Base-by-base conservation (phyloP, 148 eudicot genomes). In the Amaranthus hypochondriacus region DNA sequence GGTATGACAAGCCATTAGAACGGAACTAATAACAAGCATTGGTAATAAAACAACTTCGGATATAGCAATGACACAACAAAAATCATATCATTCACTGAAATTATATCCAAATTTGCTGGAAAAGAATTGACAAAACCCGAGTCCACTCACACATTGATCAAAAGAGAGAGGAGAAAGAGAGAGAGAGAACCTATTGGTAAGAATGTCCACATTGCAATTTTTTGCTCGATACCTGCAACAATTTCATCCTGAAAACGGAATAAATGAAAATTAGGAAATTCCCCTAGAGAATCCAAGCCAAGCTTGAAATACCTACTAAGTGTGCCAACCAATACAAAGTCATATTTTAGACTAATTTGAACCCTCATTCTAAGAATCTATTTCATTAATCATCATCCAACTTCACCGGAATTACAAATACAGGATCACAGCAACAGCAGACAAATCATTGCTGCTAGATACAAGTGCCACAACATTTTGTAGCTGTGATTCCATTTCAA, bases 151-250 rank as follows among this genome's bases (percentile, higher is more conserved):
- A 62, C 39, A 51, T 50, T 54, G 4, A 54, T 43, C 2, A 7
- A 4, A 43, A 28, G 14, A 51, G 18, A 56, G 46, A 53, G 39
- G 39, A 28, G 39, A 28, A 28, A 28, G 14, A 74, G 60, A 54
- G 72, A 54, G 72, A 54, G 62, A 68, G 65, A 76, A 87, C 97
- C 98, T 86, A 81, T 88, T 13, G 96, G 98, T 67, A 93, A 84
- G 80, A 93, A 93, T 52, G 94, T 93, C 98, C 98, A 93, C 13
- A 84, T 75, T 11, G 96, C 85, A 71, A 93, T 76, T 83, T 93
- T 93, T 44, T 93, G 97, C 83, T 91, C 98, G 75, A 93, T 87
- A 59, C 87, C 89, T 49, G 82, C 80, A 62, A 93, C 92, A 72
- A 93, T 87, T 47, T 86, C 86, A 86, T 93, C 96, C 98, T 93